Percentiles rank a stretch among this genome's conserved stretches.
These are phyloP conservation scores for Camillea tinctor DNA, from an alignment of 2,329 filamentous ascomycete genomes.

Conservation along the genomic window DNA sequence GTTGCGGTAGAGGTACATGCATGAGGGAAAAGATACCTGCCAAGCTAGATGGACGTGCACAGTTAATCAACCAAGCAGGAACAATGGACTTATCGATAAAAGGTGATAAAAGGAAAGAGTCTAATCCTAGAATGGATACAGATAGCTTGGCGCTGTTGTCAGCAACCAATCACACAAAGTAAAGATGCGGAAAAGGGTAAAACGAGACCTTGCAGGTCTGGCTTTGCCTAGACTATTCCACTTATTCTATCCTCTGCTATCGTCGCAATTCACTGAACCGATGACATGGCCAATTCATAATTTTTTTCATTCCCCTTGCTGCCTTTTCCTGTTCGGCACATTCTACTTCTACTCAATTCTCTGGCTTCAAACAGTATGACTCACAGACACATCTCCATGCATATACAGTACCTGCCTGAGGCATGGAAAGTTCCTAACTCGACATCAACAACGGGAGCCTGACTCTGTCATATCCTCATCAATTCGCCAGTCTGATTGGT, in stretches of 20 bases:
- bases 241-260: slow-evolving; percentile 4
- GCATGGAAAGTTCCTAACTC: slow-evolving; percentile 8
- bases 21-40: slow-evolving; percentile 13
- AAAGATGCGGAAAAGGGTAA: background rate
- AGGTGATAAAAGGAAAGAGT: background rate
- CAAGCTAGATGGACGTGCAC: background rate
- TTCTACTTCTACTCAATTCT: slow-evolving; percentile 7
- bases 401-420: background rate
- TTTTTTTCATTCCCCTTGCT: slow-evolving; percentile 11
- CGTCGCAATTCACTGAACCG: slow-evolving; percentile 6
- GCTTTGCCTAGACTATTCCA: slow-evolving; percentile 1
- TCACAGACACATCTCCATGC: slow-evolving; percentile 11
- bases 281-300: slow-evolving; percentile 3
- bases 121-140: slow-evolving; percentile 4
- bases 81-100: slow-evolving; percentile 10
- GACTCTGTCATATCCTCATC: slow-evolving; percentile 8
- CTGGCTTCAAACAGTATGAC: slow-evolving; percentile 21
- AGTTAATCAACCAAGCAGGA: background rate
- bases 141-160: background rate
- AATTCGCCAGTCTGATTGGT: slow-evolving; percentile 25
- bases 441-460: slow-evolving; percentile 7
- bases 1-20: slow-evolving; percentile 24
- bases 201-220: background rate
- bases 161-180: background rate
- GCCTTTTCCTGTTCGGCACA: slow-evolving; percentile 1